These are phyloP conservation scores for Xylariales sp. DNA, from an alignment of 2,329 filamentous ascomycete genomes.

Conservation along the genomic window DNA sequence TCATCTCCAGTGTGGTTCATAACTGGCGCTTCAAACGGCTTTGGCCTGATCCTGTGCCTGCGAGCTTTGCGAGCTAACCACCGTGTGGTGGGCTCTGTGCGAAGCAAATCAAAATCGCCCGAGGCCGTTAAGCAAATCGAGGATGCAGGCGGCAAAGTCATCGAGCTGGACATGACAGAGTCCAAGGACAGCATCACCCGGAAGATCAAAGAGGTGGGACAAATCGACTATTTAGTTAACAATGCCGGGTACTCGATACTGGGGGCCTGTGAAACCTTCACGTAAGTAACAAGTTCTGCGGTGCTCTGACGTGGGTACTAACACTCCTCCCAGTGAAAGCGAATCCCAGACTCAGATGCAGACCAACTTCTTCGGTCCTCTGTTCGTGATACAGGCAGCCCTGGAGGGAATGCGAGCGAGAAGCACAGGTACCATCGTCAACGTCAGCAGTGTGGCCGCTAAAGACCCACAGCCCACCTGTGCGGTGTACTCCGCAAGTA, in stretches of 20 bases:
- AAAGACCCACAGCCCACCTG: conserved; percentile 15
- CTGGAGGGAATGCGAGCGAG: conserved; percentile 20
- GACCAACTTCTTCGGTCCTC: conserved; percentile 20
- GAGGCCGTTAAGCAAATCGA: conserved; percentile 20
- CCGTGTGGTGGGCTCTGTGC: conserved; percentile 25
- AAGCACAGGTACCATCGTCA: conserved; percentile 20
- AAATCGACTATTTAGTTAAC: conserved; percentile 24
- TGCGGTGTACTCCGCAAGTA: conserved; percentile 23
- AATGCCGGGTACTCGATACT: conserved; percentile 22
- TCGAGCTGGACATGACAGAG: conserved; percentile 26
- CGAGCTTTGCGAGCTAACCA: conserved; percentile 24
- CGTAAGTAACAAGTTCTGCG: conserved; percentile 10
- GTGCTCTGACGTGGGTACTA: too few species aligned
- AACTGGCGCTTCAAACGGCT: conserved; percentile 28
- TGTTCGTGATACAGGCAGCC: conserved; percentile 22
- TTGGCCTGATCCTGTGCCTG: conserved; percentile 23
- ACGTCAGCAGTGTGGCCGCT: conserved; percentile 20
- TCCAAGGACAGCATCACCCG: conserved; percentile 18
- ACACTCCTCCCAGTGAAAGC: neutral
- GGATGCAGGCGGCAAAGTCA: conserved; percentile 18
- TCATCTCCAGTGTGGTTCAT: conserved; percentile 15
- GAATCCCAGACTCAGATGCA: neutral
- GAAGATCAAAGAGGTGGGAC: conserved; percentile 18
- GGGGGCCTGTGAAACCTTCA: conserved; percentile 16
- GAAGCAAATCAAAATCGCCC: conserved; percentile 18